Evolutionary conservation across 1,284 basidiomycete species (phyloP).

Genomic region (Vanrija humicola): DNA sequence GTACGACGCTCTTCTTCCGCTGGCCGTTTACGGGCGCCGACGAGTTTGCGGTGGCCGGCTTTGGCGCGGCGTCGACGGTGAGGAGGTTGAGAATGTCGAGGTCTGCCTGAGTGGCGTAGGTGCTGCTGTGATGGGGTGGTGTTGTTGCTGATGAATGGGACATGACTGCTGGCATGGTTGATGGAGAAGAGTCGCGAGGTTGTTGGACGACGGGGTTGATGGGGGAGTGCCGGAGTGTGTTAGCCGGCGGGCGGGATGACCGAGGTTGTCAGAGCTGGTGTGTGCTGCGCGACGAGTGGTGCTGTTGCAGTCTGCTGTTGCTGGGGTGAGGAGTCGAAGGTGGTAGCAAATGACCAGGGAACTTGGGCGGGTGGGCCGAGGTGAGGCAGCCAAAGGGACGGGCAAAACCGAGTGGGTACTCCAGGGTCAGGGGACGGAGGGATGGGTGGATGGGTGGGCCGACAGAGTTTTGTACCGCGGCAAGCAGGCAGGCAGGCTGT

Average conservation of each 20-base stretch:
- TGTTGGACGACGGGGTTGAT: constrained; percentile 59
- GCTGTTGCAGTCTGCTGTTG: no score
- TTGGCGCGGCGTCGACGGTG: constrained; percentile 27
- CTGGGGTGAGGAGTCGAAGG: no score
- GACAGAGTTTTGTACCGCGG: no score
- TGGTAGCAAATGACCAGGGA: background rate
- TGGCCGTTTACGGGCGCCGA: constrained; percentile 8
- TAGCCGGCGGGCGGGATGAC: no score
- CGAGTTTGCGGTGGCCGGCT: background rate
- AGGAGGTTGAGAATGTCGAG: constrained; percentile 41
- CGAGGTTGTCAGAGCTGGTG: no score
- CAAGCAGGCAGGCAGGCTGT: no score
- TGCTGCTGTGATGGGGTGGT: constrained; percentile 2
- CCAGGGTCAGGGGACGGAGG: no score
- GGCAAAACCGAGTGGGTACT: no score
- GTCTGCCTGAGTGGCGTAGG: constrained; percentile 29
- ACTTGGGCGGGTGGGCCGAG: background rate
- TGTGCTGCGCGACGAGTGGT: no score
- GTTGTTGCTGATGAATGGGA: constrained; percentile 53
- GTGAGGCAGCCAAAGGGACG: background rate
- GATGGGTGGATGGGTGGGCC: no score
- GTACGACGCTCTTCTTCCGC: constrained; percentile 7
- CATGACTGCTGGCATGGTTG: constrained; percentile 47
- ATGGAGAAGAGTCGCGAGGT: constrained; percentile 51
- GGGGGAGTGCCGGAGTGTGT: constrained; percentile 22